Percentiles rank a stretch among this genome's conserved stretches.
These are phyloP conservation scores for Prinsepia uniflora DNA, from an alignment of 306 rosid genomes.

Conservation along the genomic window DNA sequence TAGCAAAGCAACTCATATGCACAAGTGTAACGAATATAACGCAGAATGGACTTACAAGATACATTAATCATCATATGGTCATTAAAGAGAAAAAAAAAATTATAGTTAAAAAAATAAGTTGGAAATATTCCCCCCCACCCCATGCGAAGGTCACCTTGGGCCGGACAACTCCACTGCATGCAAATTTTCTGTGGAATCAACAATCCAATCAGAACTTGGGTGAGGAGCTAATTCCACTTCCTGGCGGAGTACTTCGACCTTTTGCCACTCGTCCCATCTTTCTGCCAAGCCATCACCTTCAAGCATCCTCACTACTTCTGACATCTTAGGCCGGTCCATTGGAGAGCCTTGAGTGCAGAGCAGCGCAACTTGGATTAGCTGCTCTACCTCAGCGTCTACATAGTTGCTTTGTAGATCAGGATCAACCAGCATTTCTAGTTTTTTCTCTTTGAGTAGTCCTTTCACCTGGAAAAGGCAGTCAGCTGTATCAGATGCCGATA, in stretches of 20 bases:
- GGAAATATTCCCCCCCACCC: conserved; percentile 40
- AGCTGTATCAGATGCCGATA: conserved; percentile 19
- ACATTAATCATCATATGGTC: conserved; percentile 50
- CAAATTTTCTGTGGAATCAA: conserved; percentile 90
- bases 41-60: conserved; percentile 55
- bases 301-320: conserved; percentile 96
- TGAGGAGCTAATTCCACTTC: conserved; percentile 89
- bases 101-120: conserved; percentile 49
- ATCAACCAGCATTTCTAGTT: conserved; percentile 89
- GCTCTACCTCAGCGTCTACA: conserved; percentile 91
- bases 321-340: conserved; percentile 96
- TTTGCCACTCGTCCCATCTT: conserved; percentile 99
- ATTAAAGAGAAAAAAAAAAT: conserved; percentile 20
- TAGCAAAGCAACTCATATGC: conserved; percentile 72
- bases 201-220: conserved; percentile 88
- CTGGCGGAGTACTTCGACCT: conserved; percentile 87
- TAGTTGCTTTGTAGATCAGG: conserved; percentile 87
- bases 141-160: conserved; percentile 77
- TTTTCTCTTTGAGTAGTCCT: conserved; percentile 88
- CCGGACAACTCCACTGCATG: conserved; percentile 98
- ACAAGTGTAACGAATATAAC: conserved; percentile 78
- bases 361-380: conserved; percentile 89
- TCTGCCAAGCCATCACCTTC: conserved; percentile 98
- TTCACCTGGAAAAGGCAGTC: conserved; percentile 59
- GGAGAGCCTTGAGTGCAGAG: conserved; percentile 99